A percentile compares a stretch with the other conserved stretches of the same genome.
Evolutionary conservation across 2,329 filamentous ascomycete genomes (phyloP).

Genomic region (Colletotrichum sansevieriae): DNA sequence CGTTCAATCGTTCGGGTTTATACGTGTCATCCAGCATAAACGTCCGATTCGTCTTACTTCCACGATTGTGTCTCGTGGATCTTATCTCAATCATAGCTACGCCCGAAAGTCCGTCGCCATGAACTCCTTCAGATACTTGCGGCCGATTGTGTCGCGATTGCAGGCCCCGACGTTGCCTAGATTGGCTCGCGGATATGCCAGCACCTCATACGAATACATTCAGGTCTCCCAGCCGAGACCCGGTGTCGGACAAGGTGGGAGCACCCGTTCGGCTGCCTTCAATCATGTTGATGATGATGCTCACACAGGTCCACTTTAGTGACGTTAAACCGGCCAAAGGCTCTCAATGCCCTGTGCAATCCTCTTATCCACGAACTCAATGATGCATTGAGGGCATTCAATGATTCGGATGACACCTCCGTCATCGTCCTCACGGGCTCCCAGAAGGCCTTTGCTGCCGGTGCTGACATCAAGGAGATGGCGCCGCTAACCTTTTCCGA

Average conservation of each 20-base stretch:
- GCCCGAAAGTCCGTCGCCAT: slow-evolving; percentile 49
- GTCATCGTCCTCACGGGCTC: slow-evolving; percentile 91
- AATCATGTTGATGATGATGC: slow-evolving; percentile 10
- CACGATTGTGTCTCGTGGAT: not conserved
- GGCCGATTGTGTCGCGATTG: slow-evolving; percentile 72
- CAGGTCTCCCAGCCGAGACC: slow-evolving; percentile 85
- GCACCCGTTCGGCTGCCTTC: slow-evolving; percentile 29
- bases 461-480: slow-evolving; percentile 99
- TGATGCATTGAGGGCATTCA: slow-evolving; percentile 78
- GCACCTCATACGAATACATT: slow-evolving; percentile 80
- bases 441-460: slow-evolving; percentile 91
- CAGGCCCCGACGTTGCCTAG: slow-evolving; percentile 69
- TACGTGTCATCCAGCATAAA: not conserved
- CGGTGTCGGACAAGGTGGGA: slow-evolving; percentile 88
- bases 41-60: not conserved
- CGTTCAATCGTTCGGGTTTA: not conserved
- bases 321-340: slow-evolving; percentile 93
- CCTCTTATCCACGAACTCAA: slow-evolving; percentile 94
- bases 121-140: slow-evolving; percentile 69
- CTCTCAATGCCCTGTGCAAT: slow-evolving; percentile 92
- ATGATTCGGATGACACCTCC: slow-evolving; percentile 76
- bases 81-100: slow-evolving; percentile 1
- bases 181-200: slow-evolving; percentile 66
- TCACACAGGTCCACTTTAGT: slow-evolving; percentile 66
- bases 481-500: slow-evolving; percentile 88